Evolutionary conservation across 2,329 filamentous ascomycete genomes (phyloP).

Genomic region (Aspergillus jensenii): DNA sequence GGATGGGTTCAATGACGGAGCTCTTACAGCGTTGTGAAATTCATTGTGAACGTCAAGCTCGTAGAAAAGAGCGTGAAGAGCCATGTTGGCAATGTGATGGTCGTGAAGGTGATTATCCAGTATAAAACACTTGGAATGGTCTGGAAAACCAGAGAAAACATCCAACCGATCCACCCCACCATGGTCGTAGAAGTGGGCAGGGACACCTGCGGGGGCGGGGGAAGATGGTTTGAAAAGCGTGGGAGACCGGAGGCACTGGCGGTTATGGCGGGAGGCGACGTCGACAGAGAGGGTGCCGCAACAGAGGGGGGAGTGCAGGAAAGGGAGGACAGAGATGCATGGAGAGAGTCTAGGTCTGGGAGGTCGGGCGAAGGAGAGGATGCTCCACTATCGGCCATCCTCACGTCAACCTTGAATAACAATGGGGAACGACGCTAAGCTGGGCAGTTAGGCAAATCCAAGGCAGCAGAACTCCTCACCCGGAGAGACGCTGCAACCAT

Average conservation of each 20-base stretch:
- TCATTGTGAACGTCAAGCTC: constrained; percentile 96
- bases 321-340: constrained; percentile 14
- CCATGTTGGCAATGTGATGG: constrained; percentile 84
- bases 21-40: constrained; percentile 86
- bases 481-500: not conserved
- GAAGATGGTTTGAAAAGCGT: constrained; percentile 21
- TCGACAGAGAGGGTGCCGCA: constrained; percentile 10
- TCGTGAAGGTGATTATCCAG: constrained; percentile 79
- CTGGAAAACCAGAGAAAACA: constrained; percentile 51
- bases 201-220: constrained; percentile 29
- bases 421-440: constrained; percentile 15
- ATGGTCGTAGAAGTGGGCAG: constrained; percentile 35
- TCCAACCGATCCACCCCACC: constrained; percentile 49
- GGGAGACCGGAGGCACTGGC: constrained; percentile 18
- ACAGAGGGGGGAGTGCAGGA: constrained; percentile 23
- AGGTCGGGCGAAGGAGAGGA: constrained; percentile 9
- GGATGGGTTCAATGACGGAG: not conserved
- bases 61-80: constrained; percentile 89
- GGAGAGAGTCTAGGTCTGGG: constrained; percentile 11
- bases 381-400: constrained; percentile 17
- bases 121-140: constrained; percentile 64
- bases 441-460: constrained; percentile 1
- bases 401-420: constrained; percentile 7
- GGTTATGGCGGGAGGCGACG: constrained; percentile 20
- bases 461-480: constrained; percentile 3